Base-by-base conservation (phyloP, 106 monocot genomes). In the Agapanthus africanus region DNA sequence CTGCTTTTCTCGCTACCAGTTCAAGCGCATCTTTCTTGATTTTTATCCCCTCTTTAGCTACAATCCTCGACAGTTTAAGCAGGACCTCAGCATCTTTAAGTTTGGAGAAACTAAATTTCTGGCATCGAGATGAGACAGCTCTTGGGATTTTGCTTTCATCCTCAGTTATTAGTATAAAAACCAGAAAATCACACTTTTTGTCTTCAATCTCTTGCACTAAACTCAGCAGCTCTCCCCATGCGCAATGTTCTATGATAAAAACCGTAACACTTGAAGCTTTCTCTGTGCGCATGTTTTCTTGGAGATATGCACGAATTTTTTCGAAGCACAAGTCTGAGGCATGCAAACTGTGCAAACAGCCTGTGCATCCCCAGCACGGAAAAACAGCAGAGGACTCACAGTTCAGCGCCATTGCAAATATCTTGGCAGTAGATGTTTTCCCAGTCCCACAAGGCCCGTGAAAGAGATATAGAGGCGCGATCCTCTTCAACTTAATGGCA, bases 381-480 rank as follows among this genome's bases (percentile, higher is more conserved):
- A 25, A 21, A 2, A 44, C 2, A 32, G 35, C 9, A 16, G 66
- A 57, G 11, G 38, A 14, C 4, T 66, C 54, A 57, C 54, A 74
- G 54, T 57, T 42, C 2, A 74, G 54, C 30, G 66, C 37, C 40
- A 40, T 67, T 33, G 42, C 38, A 22, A 74, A 74, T 13, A 74
- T 42, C 40, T 37, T 66, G 27, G 74, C 74, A 4, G 39, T 15
- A 14, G 74, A 74, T 7, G 74, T 74, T 37, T 74, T 74, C 34
- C 74, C 74, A n/a, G 74, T 66, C 10, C 74, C 74, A 35, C 66
- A n/a, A 37, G 74, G 66, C 7, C 74, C 74, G 40, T 74, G 54
- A 38, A 74, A 74, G 16, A 74, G 54, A 23, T 74, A 74, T 28
- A 74, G 21, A 11, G 74, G 65, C 3, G 74, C 66, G n/a, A 66